Evolutionary conservation across 2,329 filamentous ascomycete genomes (phyloP), one percentile per base, ranked within the genome.

Genomic region (Xylariaceae sp.): DNA sequence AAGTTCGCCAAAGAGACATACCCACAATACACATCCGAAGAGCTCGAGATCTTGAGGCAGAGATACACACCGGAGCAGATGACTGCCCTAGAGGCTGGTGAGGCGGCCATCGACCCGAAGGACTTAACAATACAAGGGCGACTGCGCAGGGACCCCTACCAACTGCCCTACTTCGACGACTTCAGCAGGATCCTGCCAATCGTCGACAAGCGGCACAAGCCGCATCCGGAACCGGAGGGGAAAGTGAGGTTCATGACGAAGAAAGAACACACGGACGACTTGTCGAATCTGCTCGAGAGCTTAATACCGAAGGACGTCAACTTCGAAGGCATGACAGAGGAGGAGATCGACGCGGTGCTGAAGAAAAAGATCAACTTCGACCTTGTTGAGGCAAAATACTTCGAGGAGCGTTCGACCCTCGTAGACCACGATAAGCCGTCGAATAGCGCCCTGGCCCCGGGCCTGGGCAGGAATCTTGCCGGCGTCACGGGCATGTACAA

Each of bases 21-120:
- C 65, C 78, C 83, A 58, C 76, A 80, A 13, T 94, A 91, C 74
- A 84, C 83, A 13, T 72, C 78, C 39, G 78, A 84, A 59, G 85
- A 94, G 67, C 80, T 83, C 65, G 77, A 78, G 55, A 65, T 72
- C 18, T 77, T 96, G 54, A 72, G 72, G 54, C 73, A 82, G 66
- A 81, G 80, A 63, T 97, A 96, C 76, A 88, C 89, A 0, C 79
- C 85, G 15, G 83, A 87, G 68, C 92, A 97, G 74, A 78, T 95
- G 63, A 84, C 83, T 52, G 89, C 91, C 53, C 84, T 97, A 68
- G 79, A 88, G 72, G 87, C 88, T 45, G 91, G 87, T 64, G 92
- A 96, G 72, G 75, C 80, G 57, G 83, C 87, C 61, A 85, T 96
- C 68, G 80, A 87, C 67, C 75, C 86, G 9, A 77, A 84, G 61